Evolutionary conservation across 306 rosid species (phyloP).

Genomic region (Rubus idaeus): DNA sequence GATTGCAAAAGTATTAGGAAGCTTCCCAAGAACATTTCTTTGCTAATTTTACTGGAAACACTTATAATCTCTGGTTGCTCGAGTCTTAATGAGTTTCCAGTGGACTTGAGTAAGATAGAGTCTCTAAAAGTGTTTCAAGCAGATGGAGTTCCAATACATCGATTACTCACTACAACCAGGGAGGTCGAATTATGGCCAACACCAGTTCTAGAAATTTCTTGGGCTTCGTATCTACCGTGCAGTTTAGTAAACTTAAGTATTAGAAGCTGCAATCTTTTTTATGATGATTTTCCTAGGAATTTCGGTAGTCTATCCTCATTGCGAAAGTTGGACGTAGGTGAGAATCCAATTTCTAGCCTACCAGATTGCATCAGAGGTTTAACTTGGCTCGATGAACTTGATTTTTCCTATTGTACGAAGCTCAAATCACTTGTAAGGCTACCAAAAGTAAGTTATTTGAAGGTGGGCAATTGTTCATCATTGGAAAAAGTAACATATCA

Average conservation of each 20-base stretch:
- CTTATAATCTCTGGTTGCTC: neutral
- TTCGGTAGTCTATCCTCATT: neutral
- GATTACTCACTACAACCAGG: neutral
- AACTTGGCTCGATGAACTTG: neutral
- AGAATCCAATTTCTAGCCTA: neutral
- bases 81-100: neutral
- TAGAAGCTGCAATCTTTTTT: neutral
- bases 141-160: neutral
- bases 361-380: neutral
- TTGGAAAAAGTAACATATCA: neutral
- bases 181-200: neutral
- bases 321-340: neutral
- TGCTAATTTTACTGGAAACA: neutral
- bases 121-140: conserved; percentile 6
- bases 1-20: conserved; percentile 3
- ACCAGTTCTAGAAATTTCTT: neutral
- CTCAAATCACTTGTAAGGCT: neutral
- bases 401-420: neutral
- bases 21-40: neutral
- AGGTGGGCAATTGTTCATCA: neutral
- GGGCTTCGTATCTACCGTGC: neutral
- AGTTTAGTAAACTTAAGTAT: neutral
- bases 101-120: neutral
- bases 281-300: neutral
- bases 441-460: neutral